Evolutionary conservation across 106 monocot genomes (phyloP), one percentile per base, ranked within the genome.

Genomic region (Allium sativum): DNA sequence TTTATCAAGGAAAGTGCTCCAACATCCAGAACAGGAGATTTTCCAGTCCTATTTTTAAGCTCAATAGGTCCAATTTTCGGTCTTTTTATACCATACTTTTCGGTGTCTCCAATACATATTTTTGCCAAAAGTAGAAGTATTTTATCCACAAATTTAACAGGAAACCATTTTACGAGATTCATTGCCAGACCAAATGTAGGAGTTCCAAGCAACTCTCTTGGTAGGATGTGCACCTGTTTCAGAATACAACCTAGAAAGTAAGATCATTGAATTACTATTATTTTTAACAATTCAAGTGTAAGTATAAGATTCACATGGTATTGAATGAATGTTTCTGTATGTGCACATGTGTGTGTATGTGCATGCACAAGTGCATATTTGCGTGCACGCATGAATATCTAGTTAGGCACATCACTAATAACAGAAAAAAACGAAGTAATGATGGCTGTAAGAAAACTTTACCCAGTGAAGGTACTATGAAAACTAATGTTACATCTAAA

Each of bases 1-100:
- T 58, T 77, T 13, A 82, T 77, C 70, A 70, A 66, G 2, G 54
- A 59, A 8, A 82, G 40, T 13, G 77, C 61, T 41, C 82, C 82
- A 4, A 74, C 50, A 67, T 82, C 82, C 42, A 82, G 67, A 58
- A 82, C 82, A 45, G 82, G 82, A 52, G 82, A 70, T 66, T 74
- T 77, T 16, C 82, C 82, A 15, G 52, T 54, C 48, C 44, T 56
- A 56, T 68, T 77, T 58, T 82, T 82, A 63, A 82, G 82, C 70
- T 74, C 70, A 21, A 82, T 53, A 0, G 82, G 82, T 8, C 82
- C 82, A 12, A 21, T 52, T 45, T 61, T 31, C 4, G 82, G 82
- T 55, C 82, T 65, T 31, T 55, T 66, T 19, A 82, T 53, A 19
- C 77, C 82, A 48, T 74, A 82, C 17, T 56, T 66, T 42, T 58